Evolutionary conservation across 1,139 yeast species (phyloP).

Genomic region (Candida smagusa): DNA sequence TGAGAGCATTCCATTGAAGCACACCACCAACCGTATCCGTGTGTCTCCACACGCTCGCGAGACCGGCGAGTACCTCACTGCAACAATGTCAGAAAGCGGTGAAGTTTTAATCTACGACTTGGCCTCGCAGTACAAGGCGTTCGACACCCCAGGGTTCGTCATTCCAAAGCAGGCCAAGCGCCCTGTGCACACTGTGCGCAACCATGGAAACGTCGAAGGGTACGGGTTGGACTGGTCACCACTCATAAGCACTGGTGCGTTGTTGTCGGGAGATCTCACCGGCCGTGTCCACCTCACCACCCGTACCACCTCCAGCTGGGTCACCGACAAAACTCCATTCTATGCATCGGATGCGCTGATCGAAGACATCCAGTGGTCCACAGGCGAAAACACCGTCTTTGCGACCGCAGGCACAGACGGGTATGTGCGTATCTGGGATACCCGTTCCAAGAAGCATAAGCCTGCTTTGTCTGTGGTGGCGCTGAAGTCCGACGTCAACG

Average conservation of each 20-base stretch:
- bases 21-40: slow-evolving; percentile 87
- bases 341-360: slow-evolving; percentile 69
- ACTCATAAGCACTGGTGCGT: slow-evolving; percentile 69
- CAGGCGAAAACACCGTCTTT: slow-evolving; percentile 86
- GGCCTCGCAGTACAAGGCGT: slow-evolving; percentile 74
- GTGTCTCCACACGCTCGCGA: slow-evolving; percentile 75
- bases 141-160: slow-evolving; percentile 82
- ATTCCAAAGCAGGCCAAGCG: slow-evolving; percentile 75
- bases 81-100: slow-evolving; percentile 87
- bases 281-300: slow-evolving; percentile 80
- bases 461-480: slow-evolving; percentile 88
- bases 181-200: slow-evolving; percentile 80
- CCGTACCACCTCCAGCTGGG: slow-evolving; percentile 75
- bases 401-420: slow-evolving; percentile 95
- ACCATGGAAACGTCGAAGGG: slow-evolving; percentile 96
- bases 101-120: slow-evolving; percentile 85
- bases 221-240: slow-evolving; percentile 98
- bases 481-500: slow-evolving; percentile 85
- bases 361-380: slow-evolving; percentile 97
- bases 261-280: slow-evolving; percentile 84
- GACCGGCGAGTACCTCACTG: slow-evolving; percentile 82
- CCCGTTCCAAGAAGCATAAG: slow-evolving; percentile 85
- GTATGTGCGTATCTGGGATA: slow-evolving; percentile 91
- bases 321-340: slow-evolving; percentile 82
- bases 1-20: slow-evolving; percentile 70